Base-by-base conservation (phyloP, 768 basidiomycete species). In the Gloeopeniophorella convolvens region DNA sequence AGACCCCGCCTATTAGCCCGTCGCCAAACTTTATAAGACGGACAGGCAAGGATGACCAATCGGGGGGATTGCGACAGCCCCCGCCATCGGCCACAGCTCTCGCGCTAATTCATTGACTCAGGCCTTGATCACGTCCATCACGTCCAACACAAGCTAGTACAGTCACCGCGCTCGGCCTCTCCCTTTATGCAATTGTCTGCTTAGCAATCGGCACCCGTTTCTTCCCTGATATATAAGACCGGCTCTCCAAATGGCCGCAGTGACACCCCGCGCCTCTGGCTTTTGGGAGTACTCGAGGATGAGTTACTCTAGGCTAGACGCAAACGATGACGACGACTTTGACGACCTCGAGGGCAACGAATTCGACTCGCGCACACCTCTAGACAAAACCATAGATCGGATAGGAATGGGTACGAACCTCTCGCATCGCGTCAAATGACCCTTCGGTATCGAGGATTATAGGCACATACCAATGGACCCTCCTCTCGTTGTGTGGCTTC, bases 361-460 rank as follows among this genome's bases (percentile, higher is more conserved):
- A 41, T 21, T 55, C 68, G 70, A 70, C 47, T 58, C 48, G 23
- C 60, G 71, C 26, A 70, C 69, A 1, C 70, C 72, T 59, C 72
- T 94, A 23, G 91, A 94, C 68, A 85, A 73, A 61, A 92, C 91
- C 1, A 90, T 94, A 66, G 89, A 92, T 62, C 76, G 81, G 33
- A 92, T 94, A 61, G 91, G 90, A 24, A 89, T 95, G 90, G 90
- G 89, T 63, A 50, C 46, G 73, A n/a, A n/a, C n/a, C n/a, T n/a
- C n/a, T n/a, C n/a, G n/a, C n/a, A n/a, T n/a, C n/a, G n/a, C n/a
- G n/a, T n/a, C n/a, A n/a, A n/a, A n/a, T n/a, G n/a, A n/a, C n/a
- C n/a, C n/a, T n/a, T n/a, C n/a, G n/a, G n/a, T n/a, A n/a, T n/a
- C n/a, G n/a, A n/a, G n/a, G n/a, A n/a, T n/a, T n/a, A n/a, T n/a